Base-by-base conservation (phyloP, 2,329 filamentous ascomycete genomes). In the Atkinsonella texensis region DNA sequence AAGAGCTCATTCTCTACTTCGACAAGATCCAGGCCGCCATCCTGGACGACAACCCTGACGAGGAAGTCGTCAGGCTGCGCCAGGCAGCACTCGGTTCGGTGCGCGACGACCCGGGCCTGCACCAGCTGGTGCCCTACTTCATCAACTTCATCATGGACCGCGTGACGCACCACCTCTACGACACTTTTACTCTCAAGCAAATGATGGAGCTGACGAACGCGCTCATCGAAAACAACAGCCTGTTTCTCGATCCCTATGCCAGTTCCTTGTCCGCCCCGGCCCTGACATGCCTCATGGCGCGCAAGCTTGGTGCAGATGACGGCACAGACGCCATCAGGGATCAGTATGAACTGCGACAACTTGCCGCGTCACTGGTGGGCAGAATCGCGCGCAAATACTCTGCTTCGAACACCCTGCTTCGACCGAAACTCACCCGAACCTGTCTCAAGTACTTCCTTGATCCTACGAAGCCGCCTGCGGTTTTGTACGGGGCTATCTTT, bases 101-200 rank as follows among this genome's bases (percentile, higher is more conserved):
- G 23, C 79, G 85, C 48, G 86, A 89, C 52, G 93, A 98, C 63
- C 89, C 93, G 0, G 91, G 91, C 39, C 79, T 97, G 40, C 93
- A 98, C 65, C 93, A 98, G 68, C 80, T 98, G 10, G 83, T 95
- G 31, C 93, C 93, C 0, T 98, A 98, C 70, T 96, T 97, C 61
- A 85, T 95, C 54, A 89, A 94, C 65, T 97, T 95, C 67, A 86
- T 97, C 61, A 85, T 89, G 18, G 91, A 96, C 66, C 93, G 95
- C 68, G 89, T 98, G 48, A 97, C 93, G 1, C 93, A 98, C 66
- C 86, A 84, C 58, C 78, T 95, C 57, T 90, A 95, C 69, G 87
- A 95, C 65, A 78, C 90, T 2, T 96, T 96, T 64, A 81, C 89
- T 5, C 75, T 98, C 20, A 84, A 83, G 18, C 89, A 94, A 66